phyloP scores from a whole-genome alignment of 139 green algal genomes.

The Chlamydomonas schloesseri region DNA sequence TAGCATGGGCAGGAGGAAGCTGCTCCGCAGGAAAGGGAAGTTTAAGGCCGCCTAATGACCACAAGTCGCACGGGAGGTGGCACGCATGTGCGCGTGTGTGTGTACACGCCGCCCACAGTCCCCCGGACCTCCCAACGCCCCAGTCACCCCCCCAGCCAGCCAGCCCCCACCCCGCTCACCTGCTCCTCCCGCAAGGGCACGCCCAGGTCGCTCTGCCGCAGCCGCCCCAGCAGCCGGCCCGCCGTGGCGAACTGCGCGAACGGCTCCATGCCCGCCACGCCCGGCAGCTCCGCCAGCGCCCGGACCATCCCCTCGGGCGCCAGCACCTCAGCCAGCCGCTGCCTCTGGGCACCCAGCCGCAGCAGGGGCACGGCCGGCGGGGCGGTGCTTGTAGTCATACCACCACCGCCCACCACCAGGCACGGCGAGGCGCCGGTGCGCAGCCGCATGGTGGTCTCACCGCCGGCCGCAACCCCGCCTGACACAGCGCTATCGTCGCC shows the following conservation, averaged over 20 bases:
- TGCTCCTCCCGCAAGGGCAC: slow-evolving; percentile 9
- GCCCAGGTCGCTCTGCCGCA: slow-evolving; percentile 25
- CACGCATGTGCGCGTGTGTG: no score
- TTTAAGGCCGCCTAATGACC: no score
- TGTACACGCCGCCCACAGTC: no score
- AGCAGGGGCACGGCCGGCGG: background rate
- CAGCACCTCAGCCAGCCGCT: slow-evolving; percentile 15
- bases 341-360: background rate
- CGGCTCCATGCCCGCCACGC: slow-evolving; percentile 23
- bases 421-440: slow-evolving; percentile 6
- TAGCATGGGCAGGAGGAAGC: no score
- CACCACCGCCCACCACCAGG: no score
- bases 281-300: slow-evolving; percentile 10
- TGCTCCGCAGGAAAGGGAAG: no score
- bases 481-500: no score
- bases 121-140: no score
- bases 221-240: slow-evolving; percentile 15
- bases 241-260: background rate
- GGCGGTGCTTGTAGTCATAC: no score
- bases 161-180: background rate
- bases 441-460: slow-evolving; percentile 2
- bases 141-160: background rate
- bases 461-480: background rate
- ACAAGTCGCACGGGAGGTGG: no score
- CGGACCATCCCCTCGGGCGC: background rate